Percentiles rank a stretch among this genome's conserved stretches.
Conservation (phyloP, 768 basidiomycete species). For the Suillus cothurnatus region DNA sequence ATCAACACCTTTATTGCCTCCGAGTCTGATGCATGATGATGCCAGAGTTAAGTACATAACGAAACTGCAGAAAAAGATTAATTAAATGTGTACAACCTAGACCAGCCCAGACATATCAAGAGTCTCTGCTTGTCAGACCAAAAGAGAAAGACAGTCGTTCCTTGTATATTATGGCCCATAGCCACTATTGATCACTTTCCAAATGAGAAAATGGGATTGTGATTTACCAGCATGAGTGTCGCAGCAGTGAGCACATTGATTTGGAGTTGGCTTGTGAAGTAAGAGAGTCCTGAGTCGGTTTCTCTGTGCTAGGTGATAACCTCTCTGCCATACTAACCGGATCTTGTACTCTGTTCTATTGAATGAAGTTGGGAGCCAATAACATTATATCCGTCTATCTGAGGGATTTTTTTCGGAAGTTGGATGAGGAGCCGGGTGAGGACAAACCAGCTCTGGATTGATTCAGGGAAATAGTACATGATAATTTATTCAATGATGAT, state of each 20-base stretch:
- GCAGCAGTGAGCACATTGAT: too few species aligned
- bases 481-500: not conserved
- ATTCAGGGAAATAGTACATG: not conserved
- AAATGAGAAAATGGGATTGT: too few species aligned
- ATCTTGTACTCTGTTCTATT: not conserved
- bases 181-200: not conserved
- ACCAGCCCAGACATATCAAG: too few species aligned
- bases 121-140: too few species aligned
- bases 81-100: not conserved
- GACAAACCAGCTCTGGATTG: not conserved
- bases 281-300: too few species aligned
- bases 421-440: not conserved
- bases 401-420: not conserved
- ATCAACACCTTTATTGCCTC: not conserved
- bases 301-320: too few species aligned
- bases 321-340: too few species aligned
- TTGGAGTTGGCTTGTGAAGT: too few species aligned
- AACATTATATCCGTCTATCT: not conserved
- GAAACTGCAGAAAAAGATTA: not conserved
- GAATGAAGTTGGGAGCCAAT: not conserved
- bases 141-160: too few species aligned
- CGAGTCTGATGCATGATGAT: too few species aligned
- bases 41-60: not conserved
- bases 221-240: too few species aligned
- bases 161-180: not conserved